A percentile compares a stretch with the other conserved stretches of the same genome.
These are phyloP conservation scores for Galeopsis tetrahit DNA, from an alignment of 257 asterid species.

Conservation along the genomic window DNA sequence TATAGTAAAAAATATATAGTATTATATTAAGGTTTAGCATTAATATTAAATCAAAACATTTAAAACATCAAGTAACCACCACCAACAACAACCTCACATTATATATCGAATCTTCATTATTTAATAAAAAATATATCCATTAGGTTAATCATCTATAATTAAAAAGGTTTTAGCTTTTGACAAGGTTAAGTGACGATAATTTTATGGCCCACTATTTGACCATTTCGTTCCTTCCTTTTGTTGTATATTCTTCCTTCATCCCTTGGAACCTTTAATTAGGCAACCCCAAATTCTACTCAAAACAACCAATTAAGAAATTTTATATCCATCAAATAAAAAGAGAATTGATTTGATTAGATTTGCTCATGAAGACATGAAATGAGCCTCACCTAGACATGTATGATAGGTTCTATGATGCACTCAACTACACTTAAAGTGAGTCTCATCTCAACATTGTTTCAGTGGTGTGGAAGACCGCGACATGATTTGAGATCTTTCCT, in stretches of 20 bases:
- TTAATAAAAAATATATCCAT: neutral
- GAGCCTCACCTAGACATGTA: neutral
- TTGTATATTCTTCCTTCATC: neutral
- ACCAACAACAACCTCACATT: neutral
- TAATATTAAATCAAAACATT: neutral
- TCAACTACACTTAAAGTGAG: neutral
- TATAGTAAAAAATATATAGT: neutral
- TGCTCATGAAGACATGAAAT: neutral
- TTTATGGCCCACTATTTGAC: neutral
- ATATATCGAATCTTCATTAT: neutral
- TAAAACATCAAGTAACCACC: neutral
- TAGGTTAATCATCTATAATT: neutral
- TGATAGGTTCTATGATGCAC: neutral
- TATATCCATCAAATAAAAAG: neutral
- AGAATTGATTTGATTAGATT: neutral
- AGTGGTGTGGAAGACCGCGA: neutral
- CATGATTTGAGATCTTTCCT: neutral
- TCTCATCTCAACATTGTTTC: neutral
- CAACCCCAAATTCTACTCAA: conserved; percentile 1
- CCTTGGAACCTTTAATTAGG: neutral
- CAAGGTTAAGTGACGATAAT: neutral
- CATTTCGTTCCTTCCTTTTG: neutral
- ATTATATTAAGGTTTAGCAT: neutral
- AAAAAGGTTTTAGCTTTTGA: neutral
- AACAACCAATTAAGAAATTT: conserved; percentile 2